These are phyloP conservation scores for Xanthoconium stramineum DNA, from an alignment of 768 basidiomycete genomes.

Conservation along the genomic window DNA sequence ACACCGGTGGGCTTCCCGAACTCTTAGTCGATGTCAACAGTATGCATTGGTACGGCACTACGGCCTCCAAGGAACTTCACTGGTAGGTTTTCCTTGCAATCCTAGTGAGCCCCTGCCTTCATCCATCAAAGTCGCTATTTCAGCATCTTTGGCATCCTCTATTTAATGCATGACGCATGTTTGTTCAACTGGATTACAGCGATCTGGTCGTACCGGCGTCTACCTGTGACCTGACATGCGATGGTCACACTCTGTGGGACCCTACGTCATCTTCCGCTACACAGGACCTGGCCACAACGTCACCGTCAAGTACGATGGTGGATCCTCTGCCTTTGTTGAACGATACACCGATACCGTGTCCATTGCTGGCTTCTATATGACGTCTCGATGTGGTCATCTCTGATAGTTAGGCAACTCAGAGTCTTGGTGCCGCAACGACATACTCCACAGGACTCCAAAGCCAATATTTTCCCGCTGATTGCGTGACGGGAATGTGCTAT, in stretches of 20 bases:
- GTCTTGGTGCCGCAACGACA: constrained; percentile 1
- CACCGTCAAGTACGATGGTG: constrained; percentile 36
- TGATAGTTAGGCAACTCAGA: background rate
- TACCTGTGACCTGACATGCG: constrained; percentile 19
- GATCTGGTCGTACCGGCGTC: constrained; percentile 10
- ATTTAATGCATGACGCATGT: background rate
- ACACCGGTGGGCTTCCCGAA: background rate
- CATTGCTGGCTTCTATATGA: background rate
- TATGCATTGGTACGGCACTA: background rate
- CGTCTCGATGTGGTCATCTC: background rate
- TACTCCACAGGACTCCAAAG: constrained; percentile 1
- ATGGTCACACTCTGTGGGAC: constrained; percentile 24
- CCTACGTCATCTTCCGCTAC: constrained; percentile 25
- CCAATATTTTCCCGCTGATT: background rate
- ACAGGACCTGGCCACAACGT: constrained; percentile 19
- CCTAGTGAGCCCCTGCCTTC: background rate
- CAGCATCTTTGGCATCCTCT: constrained; percentile 19
- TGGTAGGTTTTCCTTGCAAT: background rate
- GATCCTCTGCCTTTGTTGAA: constrained; percentile 29
- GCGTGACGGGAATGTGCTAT: constrained; percentile 29
- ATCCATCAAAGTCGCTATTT: constrained; percentile 18
- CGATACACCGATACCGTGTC: constrained; percentile 35
- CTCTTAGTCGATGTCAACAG: background rate
- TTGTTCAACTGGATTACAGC: background rate
- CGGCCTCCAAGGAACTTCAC: constrained; percentile 2